Base-by-base conservation (phyloP, 1,139 yeast genomes). In the Yamadazyma sp. region DNA sequence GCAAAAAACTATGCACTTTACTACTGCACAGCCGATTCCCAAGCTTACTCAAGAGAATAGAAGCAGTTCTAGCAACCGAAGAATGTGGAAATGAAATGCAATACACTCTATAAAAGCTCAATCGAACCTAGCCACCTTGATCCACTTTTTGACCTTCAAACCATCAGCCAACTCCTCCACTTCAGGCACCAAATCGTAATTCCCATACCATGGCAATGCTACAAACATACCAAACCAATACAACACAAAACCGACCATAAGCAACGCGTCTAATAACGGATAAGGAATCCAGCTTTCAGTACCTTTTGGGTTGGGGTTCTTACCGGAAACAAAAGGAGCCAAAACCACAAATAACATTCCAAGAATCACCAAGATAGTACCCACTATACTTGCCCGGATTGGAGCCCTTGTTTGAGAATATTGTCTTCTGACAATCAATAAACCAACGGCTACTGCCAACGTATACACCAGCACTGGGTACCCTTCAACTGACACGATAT, bases 401-500 rank as follows among this genome's bases (percentile, higher is more conserved):
- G 80, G 76, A 0, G 85, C 74, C 16, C 45, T 56, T 11, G 70
- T 55, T 10, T 64, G 67, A 1, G 78, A 80, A 43, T 73, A 68
- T 35, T 73, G 59, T 33, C 48, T 61, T 37, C 84, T 62, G 23
- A 76, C 57, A 9, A 78, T 62, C 39, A 78, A 73, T 1, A 80
- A 50, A 0, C 86, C 86, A 17, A 75, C 38, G 0, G 82, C 78
- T 4, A 71, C 66, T 8, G 77, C 60, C 0, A 70, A 61, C 18
- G 76, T 57, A 42, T 78, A 75, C 4, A 79, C 47, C 47, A 76
- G 80, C 27, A 62, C 66, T 14, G 92, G 90, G 52, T 84, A 85
- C 2, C 90, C 83, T 53, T 84, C 86, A 51, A 85, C 64, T 46
- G 86, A 81, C 49, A 85, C 68, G 51, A 86, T 78, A 53, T 85